Conservation (phyloP, 2,329 filamentous ascomycete species). For the Dactylellina leptospora region DNA sequence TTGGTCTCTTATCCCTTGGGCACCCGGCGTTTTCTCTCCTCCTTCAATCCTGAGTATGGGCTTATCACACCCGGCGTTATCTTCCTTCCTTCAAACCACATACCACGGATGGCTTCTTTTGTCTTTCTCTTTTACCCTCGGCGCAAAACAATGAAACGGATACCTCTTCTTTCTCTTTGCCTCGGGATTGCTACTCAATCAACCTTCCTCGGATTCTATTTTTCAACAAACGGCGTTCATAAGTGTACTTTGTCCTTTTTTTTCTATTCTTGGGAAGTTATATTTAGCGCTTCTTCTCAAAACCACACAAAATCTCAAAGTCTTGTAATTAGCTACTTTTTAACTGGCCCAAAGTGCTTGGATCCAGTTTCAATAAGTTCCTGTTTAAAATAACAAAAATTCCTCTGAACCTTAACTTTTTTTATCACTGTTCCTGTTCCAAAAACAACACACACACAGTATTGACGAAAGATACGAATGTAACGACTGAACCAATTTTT, state of each 20-base stretch:
- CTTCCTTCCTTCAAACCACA: constrained; percentile 43
- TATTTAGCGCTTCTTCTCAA: constrained; percentile 42
- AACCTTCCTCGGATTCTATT: constrained; percentile 5
- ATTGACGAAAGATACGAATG: constrained; percentile 44
- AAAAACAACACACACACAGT: constrained; percentile 26
- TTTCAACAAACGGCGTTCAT: constrained; percentile 37
- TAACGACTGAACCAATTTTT: constrained; percentile 39
- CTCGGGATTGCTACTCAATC: constrained; percentile 26
- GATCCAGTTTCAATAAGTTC: constrained; percentile 38
- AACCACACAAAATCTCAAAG: constrained; percentile 29
- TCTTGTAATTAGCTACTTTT: constrained; percentile 53
- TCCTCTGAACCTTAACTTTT: constrained; percentile 12
- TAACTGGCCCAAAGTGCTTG: constrained; percentile 53
- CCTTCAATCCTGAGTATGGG: constrained; percentile 40
- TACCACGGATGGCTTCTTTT: constrained; percentile 50
- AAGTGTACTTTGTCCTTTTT: constrained; percentile 22
- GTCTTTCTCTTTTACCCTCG: constrained; percentile 24
- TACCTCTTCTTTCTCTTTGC: constrained; percentile 30
- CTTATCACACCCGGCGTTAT: constrained; percentile 51
- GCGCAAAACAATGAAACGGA: constrained; percentile 47
- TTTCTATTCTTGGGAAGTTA: constrained; percentile 42
- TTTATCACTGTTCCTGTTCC: constrained; percentile 8
- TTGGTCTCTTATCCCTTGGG: constrained; percentile 10
- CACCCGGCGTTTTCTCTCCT: constrained; percentile 39
- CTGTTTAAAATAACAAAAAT: constrained; percentile 52